Conservation (phyloP, 2,329 filamentous ascomycete species). For the Colletotrichum agaves region DNA sequence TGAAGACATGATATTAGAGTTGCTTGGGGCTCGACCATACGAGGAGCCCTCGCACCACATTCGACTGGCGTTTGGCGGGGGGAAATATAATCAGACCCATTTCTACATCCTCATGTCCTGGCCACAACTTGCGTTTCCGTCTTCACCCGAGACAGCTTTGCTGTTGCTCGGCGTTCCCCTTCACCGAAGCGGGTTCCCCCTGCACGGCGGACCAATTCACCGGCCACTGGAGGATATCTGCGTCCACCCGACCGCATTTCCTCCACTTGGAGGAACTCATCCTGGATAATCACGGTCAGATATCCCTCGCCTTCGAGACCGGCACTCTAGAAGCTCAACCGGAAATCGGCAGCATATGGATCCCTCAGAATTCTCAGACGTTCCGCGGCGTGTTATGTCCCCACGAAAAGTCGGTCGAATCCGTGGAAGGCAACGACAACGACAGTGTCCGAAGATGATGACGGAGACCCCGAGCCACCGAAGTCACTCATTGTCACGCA, state of each 20-base stretch:
- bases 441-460: too few species aligned
- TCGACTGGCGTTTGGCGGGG: conserved; percentile 38
- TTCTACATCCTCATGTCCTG: not conserved
- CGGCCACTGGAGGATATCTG: too few species aligned
- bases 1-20: conserved; percentile 14
- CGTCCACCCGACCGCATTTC: too few species aligned
- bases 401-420: not conserved
- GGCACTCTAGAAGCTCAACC: not conserved
- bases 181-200: too few species aligned
- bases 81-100: conserved; percentile 20
- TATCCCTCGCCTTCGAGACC: not conserved
- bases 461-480: not conserved
- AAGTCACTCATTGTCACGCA: not conserved
- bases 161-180: too few species aligned
- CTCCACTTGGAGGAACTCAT: too few species aligned
- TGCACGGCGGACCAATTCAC: too few species aligned
- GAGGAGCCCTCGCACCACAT: conserved; percentile 7
- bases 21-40: not conserved
- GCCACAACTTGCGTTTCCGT: too few species aligned
- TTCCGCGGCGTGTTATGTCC: not conserved
- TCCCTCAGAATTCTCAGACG: not conserved
- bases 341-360: not conserved
- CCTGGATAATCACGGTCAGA: not conserved
- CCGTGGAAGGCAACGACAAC: not conserved
- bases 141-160: too few species aligned